These are phyloP conservation scores for Aspergillus hancockii DNA, from an alignment of 495 filamentous ascomycete species.

Conservation along the genomic window DNA sequence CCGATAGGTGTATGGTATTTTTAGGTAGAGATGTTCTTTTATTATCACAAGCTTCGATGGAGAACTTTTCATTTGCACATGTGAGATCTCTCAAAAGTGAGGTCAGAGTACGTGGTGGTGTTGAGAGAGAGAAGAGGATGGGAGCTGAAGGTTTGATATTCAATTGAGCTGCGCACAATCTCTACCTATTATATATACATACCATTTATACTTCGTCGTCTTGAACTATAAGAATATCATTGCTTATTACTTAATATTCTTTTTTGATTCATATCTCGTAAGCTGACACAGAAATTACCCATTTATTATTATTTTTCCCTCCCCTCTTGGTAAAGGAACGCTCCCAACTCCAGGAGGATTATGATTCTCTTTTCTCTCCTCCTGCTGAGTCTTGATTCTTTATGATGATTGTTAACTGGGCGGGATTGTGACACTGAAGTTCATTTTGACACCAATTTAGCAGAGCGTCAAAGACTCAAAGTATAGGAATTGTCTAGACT, in stretches of 20 bases:
- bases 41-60: constrained; percentile 1
- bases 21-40: neutral
- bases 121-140: too few relatives aligned
- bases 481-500: neutral
- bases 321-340: neutral
- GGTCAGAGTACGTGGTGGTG: neutral
- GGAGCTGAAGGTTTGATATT: too few relatives aligned
- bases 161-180: too few relatives aligned
- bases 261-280: neutral
- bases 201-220: too few relatives aligned
- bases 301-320: neutral
- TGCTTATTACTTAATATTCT: neutral
- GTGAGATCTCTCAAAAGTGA: neutral
- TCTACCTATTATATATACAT: too few relatives aligned
- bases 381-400: neutral
- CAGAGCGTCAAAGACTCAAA: neutral
- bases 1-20: neutral
- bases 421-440: neutral
- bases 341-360: neutral
- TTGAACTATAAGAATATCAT: too few relatives aligned
- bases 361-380: neutral
- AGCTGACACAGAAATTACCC: neutral
- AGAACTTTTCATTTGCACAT: neutral
- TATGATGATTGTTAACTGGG: neutral
- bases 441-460: neutral